Conservation (phyloP, 192 early-diverging fungal genomes). For the Coemansia sp. region DNA sequence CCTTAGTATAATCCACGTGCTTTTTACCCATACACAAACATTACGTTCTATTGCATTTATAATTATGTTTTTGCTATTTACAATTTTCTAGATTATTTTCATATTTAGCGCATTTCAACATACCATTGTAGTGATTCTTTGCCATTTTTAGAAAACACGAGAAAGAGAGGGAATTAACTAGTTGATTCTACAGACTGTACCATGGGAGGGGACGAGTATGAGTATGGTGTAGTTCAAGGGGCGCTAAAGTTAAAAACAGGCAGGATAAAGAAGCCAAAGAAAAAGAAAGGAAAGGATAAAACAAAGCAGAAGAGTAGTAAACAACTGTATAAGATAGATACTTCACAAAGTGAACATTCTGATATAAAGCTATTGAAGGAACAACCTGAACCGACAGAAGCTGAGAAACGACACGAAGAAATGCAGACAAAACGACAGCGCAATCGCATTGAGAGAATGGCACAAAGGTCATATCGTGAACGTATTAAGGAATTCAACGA, state of each 20-base stretch:
- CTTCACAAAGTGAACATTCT: neutral
- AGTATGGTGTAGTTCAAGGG: neutral
- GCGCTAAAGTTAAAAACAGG: neutral
- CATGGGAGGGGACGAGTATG: neutral
- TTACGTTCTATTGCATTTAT: neutral
- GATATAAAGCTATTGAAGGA: neutral
- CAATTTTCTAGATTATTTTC: neutral
- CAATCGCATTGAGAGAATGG: conserved; percentile 44
- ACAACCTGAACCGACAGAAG: conserved; percentile 18
- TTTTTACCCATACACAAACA: neutral
- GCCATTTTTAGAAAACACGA: neutral
- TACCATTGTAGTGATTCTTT: too few relatives aligned
- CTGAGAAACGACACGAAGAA: conserved; percentile 30
- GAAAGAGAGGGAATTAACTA: neutral
- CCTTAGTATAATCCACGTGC: neutral
- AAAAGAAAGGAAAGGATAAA: neutral
- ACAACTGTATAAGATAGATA: neutral
- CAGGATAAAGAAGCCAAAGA: neutral
- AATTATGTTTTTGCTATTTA: neutral
- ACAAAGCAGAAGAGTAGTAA: neutral
- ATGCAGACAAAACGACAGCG: conserved; percentile 21
- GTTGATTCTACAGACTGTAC: neutral
- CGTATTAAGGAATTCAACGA: conserved; percentile 62
- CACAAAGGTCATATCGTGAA: conserved; percentile 50
- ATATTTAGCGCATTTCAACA: neutral